Evolutionary conservation across 164 flowering plant genomes (phyloP).

Genomic region (Chimonanthus salicifolius): DNA sequence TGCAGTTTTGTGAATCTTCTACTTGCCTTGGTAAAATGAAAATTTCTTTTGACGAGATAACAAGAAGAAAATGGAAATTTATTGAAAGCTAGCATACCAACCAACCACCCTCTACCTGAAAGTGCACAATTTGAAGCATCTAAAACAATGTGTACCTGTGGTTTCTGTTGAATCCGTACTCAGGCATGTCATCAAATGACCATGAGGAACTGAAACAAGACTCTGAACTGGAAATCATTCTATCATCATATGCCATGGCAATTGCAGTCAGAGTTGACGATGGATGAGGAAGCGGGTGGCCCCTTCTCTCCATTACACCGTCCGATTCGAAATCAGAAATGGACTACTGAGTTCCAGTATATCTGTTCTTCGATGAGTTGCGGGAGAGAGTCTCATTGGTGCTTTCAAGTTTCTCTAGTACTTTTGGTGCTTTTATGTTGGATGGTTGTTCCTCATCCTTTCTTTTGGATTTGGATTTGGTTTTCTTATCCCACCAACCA

Average conservation of each 20-base stretch:
- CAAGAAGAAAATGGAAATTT: background rate
- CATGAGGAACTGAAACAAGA: constrained; percentile 80
- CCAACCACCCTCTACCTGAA: background rate
- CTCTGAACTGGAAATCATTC: constrained; percentile 44
- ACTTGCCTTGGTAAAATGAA: no score
- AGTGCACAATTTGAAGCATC: background rate
- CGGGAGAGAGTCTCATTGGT: constrained; percentile 28
- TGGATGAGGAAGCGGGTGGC: constrained; percentile 71
- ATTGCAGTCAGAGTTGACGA: constrained; percentile 21
- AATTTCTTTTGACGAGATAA: background rate
- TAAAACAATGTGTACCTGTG: constrained; percentile 22
- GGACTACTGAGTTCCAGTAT: constrained; percentile 10
- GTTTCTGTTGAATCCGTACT: constrained; percentile 17
- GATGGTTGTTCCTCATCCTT: constrained; percentile 25
- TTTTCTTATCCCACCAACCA: constrained; percentile 57
- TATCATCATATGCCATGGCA: constrained; percentile 27
- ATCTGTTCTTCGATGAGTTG: background rate
- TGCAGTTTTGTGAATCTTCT: no score
- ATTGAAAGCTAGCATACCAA: background rate
- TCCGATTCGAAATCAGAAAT: constrained; percentile 48
- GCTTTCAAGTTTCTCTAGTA: constrained; percentile 28
- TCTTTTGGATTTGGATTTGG: constrained; percentile 21
- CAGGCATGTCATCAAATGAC: constrained; percentile 59
- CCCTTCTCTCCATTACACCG: constrained; percentile 28
- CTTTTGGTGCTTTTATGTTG: constrained; percentile 3